Base-by-base conservation (phyloP, 139 green algal genomes). In the Tetraselmis chui region DNA sequence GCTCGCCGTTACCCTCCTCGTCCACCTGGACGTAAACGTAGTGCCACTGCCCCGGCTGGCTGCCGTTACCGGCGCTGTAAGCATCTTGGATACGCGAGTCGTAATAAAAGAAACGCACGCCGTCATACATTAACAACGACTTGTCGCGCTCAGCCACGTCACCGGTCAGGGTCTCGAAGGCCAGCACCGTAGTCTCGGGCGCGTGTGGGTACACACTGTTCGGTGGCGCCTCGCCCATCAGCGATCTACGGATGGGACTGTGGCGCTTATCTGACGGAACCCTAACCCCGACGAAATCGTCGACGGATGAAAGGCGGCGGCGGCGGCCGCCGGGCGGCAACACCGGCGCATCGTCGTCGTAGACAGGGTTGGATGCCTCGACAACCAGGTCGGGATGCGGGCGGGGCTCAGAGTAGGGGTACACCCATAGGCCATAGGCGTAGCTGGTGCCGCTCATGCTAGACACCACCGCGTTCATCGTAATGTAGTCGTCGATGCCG, bases 31-130 rank as follows among this genome's bases (percentile, higher is more conserved):
- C 75, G 74, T 26, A 28, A 25, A 84, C 81, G 75, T 80, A 59
- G 67, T 84, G 31, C 81, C 81, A 84, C 29, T 80, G 59, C 28
- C 30, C 28, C 74, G 31, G 75, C 22, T n/a, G 27, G 81, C 27
- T n/a, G 30, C 74, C 28, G 59, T 18, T 29, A 1, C 30, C 2
- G 11, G 76, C 28, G 29, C 29, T 32, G 80, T 28, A 77, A 28
- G 75, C 82, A 28, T 85, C 82, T 2, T 78, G 82, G 77, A 85
- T 85, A 45, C 30, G 32, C 31, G 83, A 30, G 77, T 85, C 82
- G 76, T 85, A 85, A 30, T 85, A 85, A n/a, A 81, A 79, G 32
- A 85, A 85, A 27, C 76, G 45, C 26, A 28, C 32, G n/a, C 82
- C 76, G 26, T 85, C 82, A 31, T 82, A 85, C 76, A 79, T 85